phyloP scores from a whole-genome alignment of 1,284 basidiomycete species.

The Gastroboletus turbinatus region DNA sequence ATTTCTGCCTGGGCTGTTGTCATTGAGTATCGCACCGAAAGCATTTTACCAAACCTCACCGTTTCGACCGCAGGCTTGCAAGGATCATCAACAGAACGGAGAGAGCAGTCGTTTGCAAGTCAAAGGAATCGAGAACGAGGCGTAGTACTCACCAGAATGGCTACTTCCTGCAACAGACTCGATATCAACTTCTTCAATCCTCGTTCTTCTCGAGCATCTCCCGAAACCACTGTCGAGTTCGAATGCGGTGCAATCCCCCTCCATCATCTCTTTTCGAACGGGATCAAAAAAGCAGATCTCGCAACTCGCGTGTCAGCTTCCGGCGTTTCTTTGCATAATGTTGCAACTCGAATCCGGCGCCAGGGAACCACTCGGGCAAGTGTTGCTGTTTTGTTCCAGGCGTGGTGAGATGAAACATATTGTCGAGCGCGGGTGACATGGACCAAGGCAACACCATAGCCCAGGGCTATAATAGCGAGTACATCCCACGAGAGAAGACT shows the following conservation, averaged over 20 bases:
- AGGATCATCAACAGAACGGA: neutral
- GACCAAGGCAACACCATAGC: neutral
- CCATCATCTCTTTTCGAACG: neutral
- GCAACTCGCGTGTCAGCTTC: conserved; percentile 15
- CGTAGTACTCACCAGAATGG: neutral
- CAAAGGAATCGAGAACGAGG: neutral
- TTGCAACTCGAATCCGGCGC: conserved; percentile 25
- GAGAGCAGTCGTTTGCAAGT: neutral
- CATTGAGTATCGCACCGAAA: neutral
- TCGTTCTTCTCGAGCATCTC: neutral
- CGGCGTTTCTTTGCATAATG: conserved; percentile 8
- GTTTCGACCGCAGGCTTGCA: neutral
- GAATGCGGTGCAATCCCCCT: neutral
- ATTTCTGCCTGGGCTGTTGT: conserved; percentile 24
- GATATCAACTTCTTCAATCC: neutral
- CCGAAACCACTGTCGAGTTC: neutral
- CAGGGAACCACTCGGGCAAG: conserved; percentile 30
- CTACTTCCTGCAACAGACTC: neutral
- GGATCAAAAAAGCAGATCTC: conserved; percentile 7
- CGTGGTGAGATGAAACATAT: conserved; percentile 6
- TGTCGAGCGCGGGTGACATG: neutral
- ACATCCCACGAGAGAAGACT: neutral
- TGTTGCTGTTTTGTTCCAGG: conserved; percentile 1
- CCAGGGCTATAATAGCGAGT: neutral
- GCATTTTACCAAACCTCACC: neutral